phyloP scores from a whole-genome alignment of 768 basidiomycete genomes.

The Tricholoma sp. region DNA sequence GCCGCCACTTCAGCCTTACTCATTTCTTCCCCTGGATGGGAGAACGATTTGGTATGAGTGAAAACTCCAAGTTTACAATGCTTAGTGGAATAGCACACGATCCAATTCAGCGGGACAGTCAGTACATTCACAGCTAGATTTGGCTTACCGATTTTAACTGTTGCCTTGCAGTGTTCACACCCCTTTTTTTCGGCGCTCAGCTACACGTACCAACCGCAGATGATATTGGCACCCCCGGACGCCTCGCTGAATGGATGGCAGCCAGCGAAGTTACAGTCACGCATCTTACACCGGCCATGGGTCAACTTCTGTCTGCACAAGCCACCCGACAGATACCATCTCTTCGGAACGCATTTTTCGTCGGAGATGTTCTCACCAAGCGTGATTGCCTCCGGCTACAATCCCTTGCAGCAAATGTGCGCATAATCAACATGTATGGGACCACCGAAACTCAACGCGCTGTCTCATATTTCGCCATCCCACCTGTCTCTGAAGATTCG shows the following conservation, averaged over 20 bases:
- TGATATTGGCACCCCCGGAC: conserved; percentile 94
- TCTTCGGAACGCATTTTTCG: conserved; percentile 91
- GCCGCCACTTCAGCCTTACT: conserved; percentile 91
- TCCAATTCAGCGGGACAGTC: conserved; percentile 97
- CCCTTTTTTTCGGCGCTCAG: conserved; percentile 93
- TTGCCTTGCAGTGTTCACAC: conserved; percentile 84
- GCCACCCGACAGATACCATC: conserved; percentile 84
- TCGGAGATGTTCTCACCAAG: conserved; percentile 98
- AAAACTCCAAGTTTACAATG: conserved; percentile 91
- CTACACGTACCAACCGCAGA: conserved; percentile 95
- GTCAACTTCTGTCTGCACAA: conserved; percentile 84
- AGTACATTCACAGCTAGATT: conserved; percentile 29
- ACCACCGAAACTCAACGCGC: conserved; percentile 99
- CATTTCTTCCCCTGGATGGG: conserved; percentile 99
- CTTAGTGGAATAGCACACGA: conserved; percentile 98
- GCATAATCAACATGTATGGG: conserved; percentile 99
- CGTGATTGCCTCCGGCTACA: conserved; percentile 95
- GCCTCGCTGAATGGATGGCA: conserved; percentile 98
- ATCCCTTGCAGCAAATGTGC: conserved; percentile 84
- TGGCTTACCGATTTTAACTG: background rate
- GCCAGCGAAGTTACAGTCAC: conserved; percentile 88
- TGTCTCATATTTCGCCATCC: conserved; percentile 94
- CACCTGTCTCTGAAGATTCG: conserved; percentile 73
- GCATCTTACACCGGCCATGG: conserved; percentile 98
- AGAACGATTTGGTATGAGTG: conserved; percentile 68